Percentiles rank a stretch among this genome's conserved stretches.
Conservation (phyloP, 345 rosid species). For the rapeseed (Brassica napus) region DNA sequence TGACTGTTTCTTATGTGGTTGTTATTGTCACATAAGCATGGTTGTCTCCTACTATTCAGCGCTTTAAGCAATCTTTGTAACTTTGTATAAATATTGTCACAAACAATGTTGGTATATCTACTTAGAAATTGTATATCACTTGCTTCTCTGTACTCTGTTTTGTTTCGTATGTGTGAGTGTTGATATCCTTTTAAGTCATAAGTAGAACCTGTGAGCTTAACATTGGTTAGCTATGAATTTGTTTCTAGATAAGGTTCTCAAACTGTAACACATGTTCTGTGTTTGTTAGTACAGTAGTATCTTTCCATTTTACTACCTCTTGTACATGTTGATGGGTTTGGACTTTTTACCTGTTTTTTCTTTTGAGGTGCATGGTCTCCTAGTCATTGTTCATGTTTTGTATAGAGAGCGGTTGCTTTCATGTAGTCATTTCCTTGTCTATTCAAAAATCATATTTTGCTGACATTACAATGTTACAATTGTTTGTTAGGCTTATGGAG, state of each 20-base stretch:
- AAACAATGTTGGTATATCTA: conserved; percentile 8
- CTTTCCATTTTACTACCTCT: conserved; percentile 1
- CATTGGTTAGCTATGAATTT: not conserved
- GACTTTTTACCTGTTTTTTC: not conserved
- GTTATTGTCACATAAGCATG: conserved; percentile 5
- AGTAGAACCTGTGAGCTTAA: conserved; percentile 6
- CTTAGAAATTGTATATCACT: not conserved
- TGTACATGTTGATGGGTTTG: not conserved
- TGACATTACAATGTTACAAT: conserved; percentile 3
- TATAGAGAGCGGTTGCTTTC: not conserved
- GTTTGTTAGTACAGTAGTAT: not conserved
- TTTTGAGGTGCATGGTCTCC: conserved; percentile 17
- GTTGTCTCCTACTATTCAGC: not conserved
- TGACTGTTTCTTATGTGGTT: not conserved
- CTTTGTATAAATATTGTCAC: not conserved
- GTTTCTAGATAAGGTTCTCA: conserved; percentile 12
- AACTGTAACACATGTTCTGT: not conserved
- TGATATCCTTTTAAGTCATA: not conserved
- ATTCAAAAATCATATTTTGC: conserved; percentile 27
- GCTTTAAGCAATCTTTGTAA: not conserved
- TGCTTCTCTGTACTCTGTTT: not conserved
- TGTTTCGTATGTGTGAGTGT: not conserved
- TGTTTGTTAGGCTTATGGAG: conserved; percentile 78
- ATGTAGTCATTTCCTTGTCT: conserved; percentile 1
- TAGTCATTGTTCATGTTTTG: conserved; percentile 7